Base-by-base conservation (phyloP, 345 rosid species). In the Arabidopsis arenosa region DNA sequence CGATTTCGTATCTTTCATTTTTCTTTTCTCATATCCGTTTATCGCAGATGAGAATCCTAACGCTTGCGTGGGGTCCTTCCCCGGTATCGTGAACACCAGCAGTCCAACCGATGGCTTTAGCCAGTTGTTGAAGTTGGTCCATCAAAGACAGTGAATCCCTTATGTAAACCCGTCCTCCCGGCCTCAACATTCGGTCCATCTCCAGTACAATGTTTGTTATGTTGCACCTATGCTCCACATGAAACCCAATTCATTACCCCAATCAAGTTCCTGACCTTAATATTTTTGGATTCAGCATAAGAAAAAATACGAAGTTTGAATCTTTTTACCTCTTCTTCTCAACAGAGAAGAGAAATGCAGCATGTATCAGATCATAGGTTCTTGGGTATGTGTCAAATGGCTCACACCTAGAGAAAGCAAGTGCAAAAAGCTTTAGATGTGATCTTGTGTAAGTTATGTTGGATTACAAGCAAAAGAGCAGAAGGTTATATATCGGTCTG, bases 341-440 rank as follows among this genome's bases (percentile, higher is more conserved):
- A 6, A 64, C 79, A 17, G 90, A 85, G 79, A 89, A 85, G 71
- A 87, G 83, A 43, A 89, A 80, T 59, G 87, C 82, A 70, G 89
- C 88, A 37, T 90, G 92, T 79, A 90, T 66, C 35, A 88, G 70
- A 67, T 90, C 92, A 56, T 85, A 90, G 5, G 88, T 86, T 74
- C 89, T 84, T 48, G 95, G 92, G 58, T 86, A 90, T 9, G 90
- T 85, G 39, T 86, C 88, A 49, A 88, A 86, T 54, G 88, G 84
- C 79, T 88, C 90, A 68, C 89, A 88, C 90, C 96, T 83, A 67
- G 44, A 10, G 63, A 51, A 64, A 57, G 26, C 37, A 40, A 43
- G 15, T 39, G 26, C 2, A 30, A 14, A 63, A 65, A 54, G 26
- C 14, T 55, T 66, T 45, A 52, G 54, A 76, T 61, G 51, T 63